Base-by-base conservation (phyloP, 2,329 filamentous ascomycete genomes). In the Penicillium sp. region DNA sequence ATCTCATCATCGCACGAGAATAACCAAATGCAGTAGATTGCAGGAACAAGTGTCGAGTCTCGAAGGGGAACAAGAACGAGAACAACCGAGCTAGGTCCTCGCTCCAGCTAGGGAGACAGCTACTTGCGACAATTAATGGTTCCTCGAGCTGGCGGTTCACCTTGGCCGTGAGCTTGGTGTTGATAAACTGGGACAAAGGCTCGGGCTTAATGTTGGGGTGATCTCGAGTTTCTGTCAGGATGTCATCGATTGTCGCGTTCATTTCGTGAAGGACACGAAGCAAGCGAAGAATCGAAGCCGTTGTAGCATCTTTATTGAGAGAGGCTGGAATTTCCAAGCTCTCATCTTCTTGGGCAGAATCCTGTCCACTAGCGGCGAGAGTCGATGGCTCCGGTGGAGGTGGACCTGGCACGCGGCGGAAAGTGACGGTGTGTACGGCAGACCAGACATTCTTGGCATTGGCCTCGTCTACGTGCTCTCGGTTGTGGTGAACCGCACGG, bases 1-100 rank as follows among this genome's bases (percentile, higher is more conserved):
- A 99, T 73, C 94, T 87, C 60, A 90, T 90, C 95, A 99, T 98
- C 17, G 95, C 97, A 63, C 95, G 87, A 43, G 94, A 94, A 79
- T 99, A 99, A 22, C 95, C 95, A 73, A 99, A 99, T 0, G 95
- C 97, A 0, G 96, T 99, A 2, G 94, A 99, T 77, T 98, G 95
- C 37, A 99, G 80, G 83, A 99, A 99, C 39, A 99, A 82, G 76
- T 99, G 94, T 12, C 95, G 88, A 1, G 95, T 98, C 81, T 99
- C 95, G 70, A 99, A 99, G 2, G 95, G 95, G 75, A 99, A 99
- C 12, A 99, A 81, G 83, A 99, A 99, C 0, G 95, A 94, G 73
- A 97, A 99, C 1, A 96, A 82, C 37, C 95, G 89, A 10, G 95
- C 92, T 54, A 99, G 80, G 72, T 99, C 95, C 76, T 98, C 94